A percentile compares a stretch with the other conserved stretches of the same genome.
Conservation (phyloP, 192 early-diverging fungal species). For the Piromyces sp. region DNA sequence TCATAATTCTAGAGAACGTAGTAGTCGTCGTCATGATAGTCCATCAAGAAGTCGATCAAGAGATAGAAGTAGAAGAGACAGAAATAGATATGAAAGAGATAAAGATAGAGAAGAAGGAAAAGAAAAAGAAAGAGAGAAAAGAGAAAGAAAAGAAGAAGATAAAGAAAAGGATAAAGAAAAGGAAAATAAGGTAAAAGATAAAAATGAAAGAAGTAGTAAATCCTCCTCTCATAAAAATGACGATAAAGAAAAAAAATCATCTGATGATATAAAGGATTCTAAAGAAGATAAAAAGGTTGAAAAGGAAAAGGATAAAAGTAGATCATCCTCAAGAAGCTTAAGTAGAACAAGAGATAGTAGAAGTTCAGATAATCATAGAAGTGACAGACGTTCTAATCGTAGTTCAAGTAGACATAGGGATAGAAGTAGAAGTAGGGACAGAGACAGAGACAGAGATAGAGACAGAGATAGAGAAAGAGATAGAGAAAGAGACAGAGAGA, state of each 20-base stretch:
- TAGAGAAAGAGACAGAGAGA: neutral
- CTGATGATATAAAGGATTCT: neutral
- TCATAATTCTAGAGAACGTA: neutral
- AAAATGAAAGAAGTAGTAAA: neutral
- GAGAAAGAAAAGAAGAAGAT: neutral
- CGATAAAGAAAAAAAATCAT: neutral
- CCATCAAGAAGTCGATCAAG: neutral
- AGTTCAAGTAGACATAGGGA: neutral
- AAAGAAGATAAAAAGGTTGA: neutral
- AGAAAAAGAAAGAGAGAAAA: neutral
- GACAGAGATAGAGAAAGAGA: neutral
- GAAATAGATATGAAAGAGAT: neutral
- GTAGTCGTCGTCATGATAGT: neutral
- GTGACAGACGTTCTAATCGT: neutral
- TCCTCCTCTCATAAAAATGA: neutral
- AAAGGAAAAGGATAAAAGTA: neutral
- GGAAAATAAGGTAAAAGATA: neutral
- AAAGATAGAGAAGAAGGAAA: neutral
- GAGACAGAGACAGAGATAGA: neutral
- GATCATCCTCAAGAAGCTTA: neutral
- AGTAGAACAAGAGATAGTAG: neutral
- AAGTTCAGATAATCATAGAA: neutral
- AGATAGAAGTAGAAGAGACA: constrained; percentile 3
- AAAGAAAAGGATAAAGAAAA: neutral
- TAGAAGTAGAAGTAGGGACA: neutral